These are phyloP conservation scores for Tubosaeta sp. DNA, from an alignment of 768 basidiomycete genomes.

Conservation along the genomic window DNA sequence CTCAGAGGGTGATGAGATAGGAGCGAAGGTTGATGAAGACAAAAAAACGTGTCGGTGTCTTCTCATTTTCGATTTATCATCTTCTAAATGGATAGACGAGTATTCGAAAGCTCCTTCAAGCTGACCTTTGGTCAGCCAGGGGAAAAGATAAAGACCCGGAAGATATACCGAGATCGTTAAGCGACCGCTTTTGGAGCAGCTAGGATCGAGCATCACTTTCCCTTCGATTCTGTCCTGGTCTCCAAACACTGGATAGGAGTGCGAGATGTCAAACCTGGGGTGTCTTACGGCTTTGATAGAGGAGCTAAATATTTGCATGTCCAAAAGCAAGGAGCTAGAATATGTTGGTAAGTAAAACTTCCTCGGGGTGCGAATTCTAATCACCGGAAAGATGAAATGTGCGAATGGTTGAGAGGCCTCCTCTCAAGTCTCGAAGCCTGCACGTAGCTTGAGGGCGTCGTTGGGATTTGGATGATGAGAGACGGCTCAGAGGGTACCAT, in stretches of 20 bases:
- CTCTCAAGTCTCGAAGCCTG: slow-evolving; percentile 24
- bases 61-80: slow-evolving; percentile 21
- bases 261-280: slow-evolving; percentile 20
- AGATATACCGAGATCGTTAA: slow-evolving; percentile 50
- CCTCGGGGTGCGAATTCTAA: slow-evolving; percentile 7
- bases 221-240: slow-evolving; percentile 59
- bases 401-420: slow-evolving; percentile 31
- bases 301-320: slow-evolving; percentile 59
- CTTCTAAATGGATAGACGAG: slow-evolving; percentile 21
- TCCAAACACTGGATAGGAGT: slow-evolving; percentile 49
- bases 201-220: slow-evolving; percentile 53
- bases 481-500: slow-evolving; percentile 22
- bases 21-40: slow-evolving; percentile 41
- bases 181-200: slow-evolving; percentile 49
- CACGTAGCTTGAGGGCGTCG: slow-evolving; percentile 31
- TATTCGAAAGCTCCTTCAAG: slow-evolving; percentile 61
- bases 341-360: slow-evolving; percentile 2
- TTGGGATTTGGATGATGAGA: slow-evolving; percentile 10
- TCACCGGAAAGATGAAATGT: slow-evolving; percentile 50
- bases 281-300: slow-evolving; percentile 47
- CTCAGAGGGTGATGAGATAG: slow-evolving; percentile 31
- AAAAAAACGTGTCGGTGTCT: slow-evolving; percentile 46
- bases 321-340: slow-evolving; percentile 49
- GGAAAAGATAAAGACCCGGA: not conserved
- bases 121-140: slow-evolving; percentile 31